A percentile compares a stretch with the other conserved stretches of the same genome.
Evolutionary conservation across 139 green algal genomes (phyloP).

Genomic region (Dunaliella sp.): DNA sequence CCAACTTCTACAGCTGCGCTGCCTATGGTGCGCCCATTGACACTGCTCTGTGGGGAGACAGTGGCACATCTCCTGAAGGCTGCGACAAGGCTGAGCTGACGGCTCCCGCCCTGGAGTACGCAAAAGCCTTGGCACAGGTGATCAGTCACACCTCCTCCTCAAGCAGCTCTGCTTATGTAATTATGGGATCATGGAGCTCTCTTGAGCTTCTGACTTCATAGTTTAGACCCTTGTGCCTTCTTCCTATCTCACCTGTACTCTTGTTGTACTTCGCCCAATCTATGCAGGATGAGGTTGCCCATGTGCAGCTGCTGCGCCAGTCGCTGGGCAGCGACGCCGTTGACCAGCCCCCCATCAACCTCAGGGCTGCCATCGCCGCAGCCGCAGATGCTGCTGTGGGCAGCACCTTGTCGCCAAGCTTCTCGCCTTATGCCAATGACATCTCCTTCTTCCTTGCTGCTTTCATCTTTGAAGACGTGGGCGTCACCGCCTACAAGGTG

Average conservation of each 20-base stretch:
- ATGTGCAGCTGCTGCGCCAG: constrained; percentile 37
- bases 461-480: constrained; percentile 64
- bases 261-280: too few species aligned
- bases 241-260: too few species aligned
- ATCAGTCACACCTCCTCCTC: too few species aligned
- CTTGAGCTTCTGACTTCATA: too few species aligned
- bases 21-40: background rate
- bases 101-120: background rate
- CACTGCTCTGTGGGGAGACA: background rate
- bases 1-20: background rate
- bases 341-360: constrained; percentile 18
- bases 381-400: constrained; percentile 41
- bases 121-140: background rate
- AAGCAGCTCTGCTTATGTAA: too few species aligned
- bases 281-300: constrained; percentile 46
- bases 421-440: constrained; percentile 49
- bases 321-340: constrained; percentile 20
- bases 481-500: constrained; percentile 24
- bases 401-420: constrained; percentile 38
- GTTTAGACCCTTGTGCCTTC: too few species aligned
- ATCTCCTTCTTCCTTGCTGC: constrained; percentile 55
- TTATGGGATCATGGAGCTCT: too few species aligned
- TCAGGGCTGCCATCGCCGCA: constrained; percentile 35
- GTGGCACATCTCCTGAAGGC: background rate
- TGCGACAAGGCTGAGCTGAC: background rate